Conservation (phyloP, 2,329 filamentous ascomycete genomes). For the Cordyceps tenuipes region DNA sequence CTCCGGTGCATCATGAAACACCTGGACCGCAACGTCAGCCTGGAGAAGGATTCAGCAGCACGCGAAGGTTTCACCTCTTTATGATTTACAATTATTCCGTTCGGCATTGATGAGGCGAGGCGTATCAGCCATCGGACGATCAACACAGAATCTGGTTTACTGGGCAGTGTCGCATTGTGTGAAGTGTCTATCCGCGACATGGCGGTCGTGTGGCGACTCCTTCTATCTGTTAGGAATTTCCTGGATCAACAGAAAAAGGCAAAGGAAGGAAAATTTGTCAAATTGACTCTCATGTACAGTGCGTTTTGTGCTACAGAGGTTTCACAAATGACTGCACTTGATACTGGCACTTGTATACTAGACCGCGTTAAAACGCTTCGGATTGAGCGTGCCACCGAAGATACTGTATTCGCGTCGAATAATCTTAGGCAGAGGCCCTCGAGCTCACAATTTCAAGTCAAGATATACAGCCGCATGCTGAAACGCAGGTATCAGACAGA, state of each 20-base stretch:
- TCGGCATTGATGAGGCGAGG: not conserved
- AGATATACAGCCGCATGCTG: not conserved
- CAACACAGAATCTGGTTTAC: not conserved
- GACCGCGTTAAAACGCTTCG: not conserved
- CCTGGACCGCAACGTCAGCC: not conserved
- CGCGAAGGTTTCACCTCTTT: not conserved
- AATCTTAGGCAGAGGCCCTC: not conserved
- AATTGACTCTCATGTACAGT: not conserved
- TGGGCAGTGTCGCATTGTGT: not conserved
- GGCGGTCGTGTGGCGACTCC: not conserved
- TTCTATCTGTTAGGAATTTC: not conserved
- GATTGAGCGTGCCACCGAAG: not conserved
- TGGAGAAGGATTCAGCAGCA: not conserved
- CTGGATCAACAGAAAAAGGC: not conserved
- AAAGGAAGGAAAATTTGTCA: not conserved
- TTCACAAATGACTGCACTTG: too few relatives aligned
- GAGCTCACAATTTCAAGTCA: not conserved
- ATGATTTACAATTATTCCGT: not conserved
- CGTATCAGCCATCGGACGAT: constrained; percentile 2
- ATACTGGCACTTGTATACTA: too few relatives aligned
- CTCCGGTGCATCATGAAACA: constrained; percentile 1
- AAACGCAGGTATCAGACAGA: not conserved
- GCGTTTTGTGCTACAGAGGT: not conserved
- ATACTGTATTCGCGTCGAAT: not conserved
- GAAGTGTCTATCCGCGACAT: not conserved